phyloP scores from a whole-genome alignment of 2,329 filamentous ascomycete species.

The Xylariales sp. region DNA sequence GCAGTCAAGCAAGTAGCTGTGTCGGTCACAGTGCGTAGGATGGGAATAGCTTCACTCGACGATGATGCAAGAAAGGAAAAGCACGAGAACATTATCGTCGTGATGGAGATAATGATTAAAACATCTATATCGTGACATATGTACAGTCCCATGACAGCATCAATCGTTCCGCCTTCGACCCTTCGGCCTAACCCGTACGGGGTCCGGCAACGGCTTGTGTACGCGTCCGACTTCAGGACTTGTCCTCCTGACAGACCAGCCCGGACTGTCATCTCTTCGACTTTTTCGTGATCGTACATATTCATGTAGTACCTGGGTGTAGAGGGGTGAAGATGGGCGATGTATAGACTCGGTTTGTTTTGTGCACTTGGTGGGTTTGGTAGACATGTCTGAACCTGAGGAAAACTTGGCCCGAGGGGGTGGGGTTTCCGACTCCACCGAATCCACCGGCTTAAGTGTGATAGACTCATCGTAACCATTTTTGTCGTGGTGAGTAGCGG shows the following conservation, averaged over 20 bases:
- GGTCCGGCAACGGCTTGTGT: constrained; percentile 41
- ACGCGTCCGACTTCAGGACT: constrained; percentile 45
- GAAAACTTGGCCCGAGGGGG: constrained; percentile 35
- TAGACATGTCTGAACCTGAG: constrained; percentile 26
- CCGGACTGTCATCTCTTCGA: constrained; percentile 30
- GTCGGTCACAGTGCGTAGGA: not conserved
- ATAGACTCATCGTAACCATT: constrained; percentile 14
- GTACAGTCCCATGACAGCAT: constrained; percentile 27
- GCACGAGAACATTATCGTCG: not conserved
- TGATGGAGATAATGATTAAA: constrained; percentile 14
- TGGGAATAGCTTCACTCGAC: not conserved
- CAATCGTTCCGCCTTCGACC: constrained; percentile 33
- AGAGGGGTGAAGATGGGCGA: constrained; percentile 28
- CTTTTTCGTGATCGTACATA: constrained; percentile 24
- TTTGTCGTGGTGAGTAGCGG: constrained; percentile 2
- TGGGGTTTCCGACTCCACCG: constrained; percentile 39
- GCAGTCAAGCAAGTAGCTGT: too few species aligned
- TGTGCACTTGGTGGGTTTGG: not conserved
- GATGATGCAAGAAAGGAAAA: not conserved
- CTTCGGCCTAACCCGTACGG: constrained; percentile 34
- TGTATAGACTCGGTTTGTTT: constrained; percentile 29
- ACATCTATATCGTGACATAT: constrained; percentile 28
- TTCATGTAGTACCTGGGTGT: constrained; percentile 12
- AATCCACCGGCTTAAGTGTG: constrained; percentile 17
- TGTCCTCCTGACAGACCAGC: constrained; percentile 32